Percentiles rank a stretch among this genome's conserved stretches.
Evolutionary conservation across 768 basidiomycete genomes (phyloP).

Genomic region (Gloeophyllum trabeum): DNA sequence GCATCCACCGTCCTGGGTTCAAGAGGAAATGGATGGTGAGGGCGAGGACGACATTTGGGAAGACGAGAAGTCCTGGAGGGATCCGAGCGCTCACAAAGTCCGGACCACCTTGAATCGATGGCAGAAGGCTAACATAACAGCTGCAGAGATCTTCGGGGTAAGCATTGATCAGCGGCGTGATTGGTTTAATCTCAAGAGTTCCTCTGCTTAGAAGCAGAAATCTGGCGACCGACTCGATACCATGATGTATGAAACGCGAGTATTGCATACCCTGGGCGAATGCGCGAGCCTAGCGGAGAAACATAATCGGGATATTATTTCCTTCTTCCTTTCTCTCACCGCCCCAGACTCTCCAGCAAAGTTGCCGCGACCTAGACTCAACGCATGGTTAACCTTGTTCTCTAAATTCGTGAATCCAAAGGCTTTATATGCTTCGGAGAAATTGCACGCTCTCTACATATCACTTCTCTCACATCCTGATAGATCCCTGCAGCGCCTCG

Average conservation of each 20-base stretch:
- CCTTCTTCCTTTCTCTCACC: constrained; percentile 55
- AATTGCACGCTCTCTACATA: constrained; percentile 54
- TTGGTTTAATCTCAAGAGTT: neutral
- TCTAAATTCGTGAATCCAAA: constrained; percentile 92
- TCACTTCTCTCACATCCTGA: constrained; percentile 82
- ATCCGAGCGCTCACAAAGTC: constrained; percentile 59
- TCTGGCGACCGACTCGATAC: constrained; percentile 55
- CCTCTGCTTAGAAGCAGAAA: constrained; percentile 23
- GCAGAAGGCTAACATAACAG: constrained; percentile 22
- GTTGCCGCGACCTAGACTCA: constrained; percentile 51
- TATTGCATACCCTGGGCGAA: constrained; percentile 61
- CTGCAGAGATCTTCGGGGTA: constrained; percentile 23
- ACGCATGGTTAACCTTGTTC: constrained; percentile 75
- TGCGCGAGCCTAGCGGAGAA: constrained; percentile 69
- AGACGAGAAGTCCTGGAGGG: constrained; percentile 67
- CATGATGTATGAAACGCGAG: constrained; percentile 68
- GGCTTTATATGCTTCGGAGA: constrained; percentile 60
- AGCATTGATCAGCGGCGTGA: constrained; percentile 2
- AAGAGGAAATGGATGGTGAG: constrained; percentile 10
- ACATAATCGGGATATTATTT: constrained; percentile 81
- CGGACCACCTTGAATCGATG: constrained; percentile 37
- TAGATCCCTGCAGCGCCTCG: constrained; percentile 57
- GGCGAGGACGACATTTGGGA: constrained; percentile 35
- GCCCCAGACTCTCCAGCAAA: constrained; percentile 26
- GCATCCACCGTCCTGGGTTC: constrained; percentile 16